Percentiles rank a stretch among this genome's conserved stretches.
Conservation (phyloP, 352 stramenopile species). For the Elongisporangium undulatum region DNA sequence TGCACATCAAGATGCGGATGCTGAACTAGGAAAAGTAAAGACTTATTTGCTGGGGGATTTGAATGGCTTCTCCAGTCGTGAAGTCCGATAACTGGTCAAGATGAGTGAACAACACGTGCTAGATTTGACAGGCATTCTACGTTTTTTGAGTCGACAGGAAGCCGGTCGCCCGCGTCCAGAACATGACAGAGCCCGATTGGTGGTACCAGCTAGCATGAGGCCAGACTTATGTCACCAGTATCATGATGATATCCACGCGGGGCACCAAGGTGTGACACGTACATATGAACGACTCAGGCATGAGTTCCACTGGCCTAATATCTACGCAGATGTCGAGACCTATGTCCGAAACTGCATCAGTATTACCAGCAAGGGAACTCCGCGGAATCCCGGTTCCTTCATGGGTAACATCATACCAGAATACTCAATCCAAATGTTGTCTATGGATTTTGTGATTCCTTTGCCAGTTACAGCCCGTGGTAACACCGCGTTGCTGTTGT, state of each 20-base stretch:
- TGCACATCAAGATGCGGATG: background rate
- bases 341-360: constrained; percentile 5
- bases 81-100: background rate
- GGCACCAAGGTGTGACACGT: constrained; percentile 4
- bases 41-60: background rate
- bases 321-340: constrained; percentile 1
- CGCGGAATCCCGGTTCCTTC: background rate
- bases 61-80: background rate
- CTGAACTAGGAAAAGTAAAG: background rate
- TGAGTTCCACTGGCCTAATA: constrained; percentile 1
- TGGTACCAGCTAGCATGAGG: background rate
- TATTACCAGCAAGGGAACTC: constrained; percentile 4
- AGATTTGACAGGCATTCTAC: background rate
- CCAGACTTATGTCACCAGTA: background rate
- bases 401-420: constrained; percentile 9
- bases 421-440: constrained; percentile 3
- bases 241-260: constrained; percentile 3
- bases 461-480: constrained; percentile 1
- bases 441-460: constrained; percentile 10
- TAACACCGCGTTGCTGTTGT: constrained; percentile 10
- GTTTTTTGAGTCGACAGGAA: background rate
- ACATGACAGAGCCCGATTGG: background rate
- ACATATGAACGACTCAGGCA: background rate
- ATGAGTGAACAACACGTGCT: background rate
- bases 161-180: too few species aligned